A percentile compares a stretch with the other conserved stretches of the same genome.
Conservation (phyloP, 1,284 basidiomycete species). For the Taiwanofungus camphoratus region DNA sequence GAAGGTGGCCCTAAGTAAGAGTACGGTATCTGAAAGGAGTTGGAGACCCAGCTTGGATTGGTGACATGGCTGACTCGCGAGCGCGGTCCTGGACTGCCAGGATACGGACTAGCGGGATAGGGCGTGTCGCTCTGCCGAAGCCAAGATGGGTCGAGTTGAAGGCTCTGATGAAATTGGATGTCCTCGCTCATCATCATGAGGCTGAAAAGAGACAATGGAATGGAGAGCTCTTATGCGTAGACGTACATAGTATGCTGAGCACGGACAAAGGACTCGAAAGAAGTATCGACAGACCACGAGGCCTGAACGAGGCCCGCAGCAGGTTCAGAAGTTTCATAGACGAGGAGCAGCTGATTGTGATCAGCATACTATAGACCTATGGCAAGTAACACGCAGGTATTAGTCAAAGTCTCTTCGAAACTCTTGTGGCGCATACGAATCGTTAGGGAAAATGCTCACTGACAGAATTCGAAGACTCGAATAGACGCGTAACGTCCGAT, state of each 20-base stretch:
- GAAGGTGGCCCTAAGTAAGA: slow-evolving; percentile 9
- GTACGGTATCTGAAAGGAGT: slow-evolving; percentile 10
- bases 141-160: slow-evolving; percentile 14
- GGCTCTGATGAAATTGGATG: slow-evolving; percentile 9
- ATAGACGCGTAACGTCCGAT: no score
- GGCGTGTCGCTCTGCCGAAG: slow-evolving; percentile 3
- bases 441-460: no score
- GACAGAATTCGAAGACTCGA: no score
- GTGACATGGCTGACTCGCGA: slow-evolving; percentile 15
- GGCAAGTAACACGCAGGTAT: no score
- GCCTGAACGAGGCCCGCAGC: slow-evolving; percentile 16
- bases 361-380: no score
- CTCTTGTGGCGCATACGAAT: no score
- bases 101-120: slow-evolving; percentile 7
- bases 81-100: slow-evolving; percentile 5
- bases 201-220: not conserved
- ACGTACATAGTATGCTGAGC: not conserved
- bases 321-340: not conserved
- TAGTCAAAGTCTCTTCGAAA: no score
- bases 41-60: slow-evolving; percentile 18
- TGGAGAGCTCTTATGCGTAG: not conserved
- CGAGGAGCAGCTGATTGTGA: no score
- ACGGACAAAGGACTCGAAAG: not conserved
- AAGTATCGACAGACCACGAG: slow-evolving; percentile 14
- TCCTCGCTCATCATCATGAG: slow-evolving; percentile 15